Conservation (phyloP, 2,329 filamentous ascomycete genomes). For the Colletotrichum caudatum region DNA sequence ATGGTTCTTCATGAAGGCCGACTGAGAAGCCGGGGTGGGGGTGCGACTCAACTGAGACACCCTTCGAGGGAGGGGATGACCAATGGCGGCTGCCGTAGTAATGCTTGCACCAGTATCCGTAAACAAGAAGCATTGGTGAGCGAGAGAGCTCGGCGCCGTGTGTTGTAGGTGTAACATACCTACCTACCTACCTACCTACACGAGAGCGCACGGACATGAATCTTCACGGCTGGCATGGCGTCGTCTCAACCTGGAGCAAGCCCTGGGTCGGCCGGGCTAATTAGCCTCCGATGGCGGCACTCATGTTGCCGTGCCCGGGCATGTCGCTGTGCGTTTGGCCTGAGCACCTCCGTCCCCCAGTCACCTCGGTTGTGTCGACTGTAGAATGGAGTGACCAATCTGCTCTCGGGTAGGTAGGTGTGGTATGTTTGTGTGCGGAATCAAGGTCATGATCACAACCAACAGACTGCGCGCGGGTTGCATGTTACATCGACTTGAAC, state of each 20-base stretch:
- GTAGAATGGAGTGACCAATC: not conserved
- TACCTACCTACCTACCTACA: too few species aligned
- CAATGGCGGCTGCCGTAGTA: not conserved
- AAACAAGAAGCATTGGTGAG: conserved; percentile 8
- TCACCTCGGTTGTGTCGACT: not conserved
- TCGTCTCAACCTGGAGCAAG: conserved; percentile 37
- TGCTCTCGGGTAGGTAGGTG: not conserved
- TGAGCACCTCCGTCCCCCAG: not conserved
- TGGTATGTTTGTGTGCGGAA: not conserved
- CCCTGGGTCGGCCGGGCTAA: conserved; percentile 38
- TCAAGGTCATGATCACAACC: not conserved
- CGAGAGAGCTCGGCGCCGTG: not conserved
- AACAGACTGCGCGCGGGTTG: not conserved
- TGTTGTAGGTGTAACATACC: conserved; percentile 1
- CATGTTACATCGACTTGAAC: not conserved
- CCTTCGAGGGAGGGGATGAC: not conserved
- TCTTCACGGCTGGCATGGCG: conserved; percentile 32
- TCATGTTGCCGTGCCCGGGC: conserved; percentile 5
- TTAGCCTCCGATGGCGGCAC: conserved; percentile 35
- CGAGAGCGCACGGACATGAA: conserved; percentile 28
- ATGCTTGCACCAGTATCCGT: conserved; percentile 15
- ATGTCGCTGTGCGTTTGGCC: not conserved
- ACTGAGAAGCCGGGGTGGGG: conserved; percentile 23
- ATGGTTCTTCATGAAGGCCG: conserved; percentile 55
- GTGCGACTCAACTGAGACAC: conserved; percentile 26